Evolutionary conservation across 1,139 yeast genomes (phyloP).

Genomic region (Protomyces inouyei): DNA sequence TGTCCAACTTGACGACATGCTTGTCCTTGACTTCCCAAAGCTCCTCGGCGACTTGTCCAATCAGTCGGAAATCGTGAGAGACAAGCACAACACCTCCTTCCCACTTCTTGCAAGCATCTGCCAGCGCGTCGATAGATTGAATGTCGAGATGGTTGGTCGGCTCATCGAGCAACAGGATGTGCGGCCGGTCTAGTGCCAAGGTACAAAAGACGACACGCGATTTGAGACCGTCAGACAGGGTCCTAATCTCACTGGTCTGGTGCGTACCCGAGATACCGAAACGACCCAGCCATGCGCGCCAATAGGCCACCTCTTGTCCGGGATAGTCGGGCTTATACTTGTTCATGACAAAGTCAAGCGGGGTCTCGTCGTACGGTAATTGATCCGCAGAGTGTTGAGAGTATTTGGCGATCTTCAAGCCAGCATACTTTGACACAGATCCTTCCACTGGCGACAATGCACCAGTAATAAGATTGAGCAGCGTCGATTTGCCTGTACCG

Average conservation of each 20-base stretch:
- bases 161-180: conserved; percentile 91
- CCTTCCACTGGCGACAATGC: conserved; percentile 72
- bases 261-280: conserved; percentile 98
- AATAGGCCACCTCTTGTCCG: conserved; percentile 87
- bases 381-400: conserved; percentile 99
- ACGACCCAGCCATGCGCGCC: conserved; percentile 98
- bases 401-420: conserved; percentile 95
- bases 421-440: conserved; percentile 95
- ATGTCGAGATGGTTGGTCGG: conserved; percentile 99
- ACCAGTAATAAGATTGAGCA: conserved; percentile 95
- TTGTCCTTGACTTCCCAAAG: conserved; percentile 32
- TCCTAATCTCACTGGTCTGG: conserved; percentile 97
- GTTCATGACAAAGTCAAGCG: conserved; percentile 94
- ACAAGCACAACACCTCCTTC: conserved; percentile 98
- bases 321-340: conserved; percentile 54
- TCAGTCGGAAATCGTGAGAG: conserved; percentile 97
- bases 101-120: conserved; percentile 89
- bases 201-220: conserved; percentile 97
- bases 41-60: conserved; percentile 95
- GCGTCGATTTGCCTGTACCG: conserved; percentile 98
- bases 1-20: conserved; percentile 28
- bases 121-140: conserved; percentile 94
- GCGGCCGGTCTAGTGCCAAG: conserved; percentile 91
- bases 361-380: conserved; percentile 88
- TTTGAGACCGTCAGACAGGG: conserved; percentile 97